Conservation (phyloP, 768 basidiomycete species). For the Phanerodontia chrysosporium region DNA sequence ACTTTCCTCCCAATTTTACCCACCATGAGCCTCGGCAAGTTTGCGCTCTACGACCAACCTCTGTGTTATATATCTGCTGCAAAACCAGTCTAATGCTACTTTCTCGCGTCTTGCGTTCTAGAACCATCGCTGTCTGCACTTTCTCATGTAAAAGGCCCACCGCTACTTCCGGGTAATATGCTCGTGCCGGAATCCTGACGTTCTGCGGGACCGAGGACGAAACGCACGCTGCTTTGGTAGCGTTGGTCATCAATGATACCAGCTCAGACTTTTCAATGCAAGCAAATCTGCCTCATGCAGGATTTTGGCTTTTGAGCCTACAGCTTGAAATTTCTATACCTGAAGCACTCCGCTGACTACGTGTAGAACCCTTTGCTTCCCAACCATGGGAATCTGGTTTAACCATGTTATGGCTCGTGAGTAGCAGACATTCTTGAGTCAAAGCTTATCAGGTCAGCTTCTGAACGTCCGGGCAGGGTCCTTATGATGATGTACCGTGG, state of each 20-base stretch:
- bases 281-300: not conserved
- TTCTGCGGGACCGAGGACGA: not conserved
- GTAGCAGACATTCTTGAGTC: no score
- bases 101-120: not conserved
- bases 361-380: no score
- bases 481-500: no score
- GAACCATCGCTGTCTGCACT: not conserved
- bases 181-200: not conserved
- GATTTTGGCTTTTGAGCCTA: not conserved
- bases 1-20: not conserved
- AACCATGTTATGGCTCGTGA: no score
- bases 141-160: not conserved
- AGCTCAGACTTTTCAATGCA: not conserved
- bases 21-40: not conserved
- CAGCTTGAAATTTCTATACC: no score
- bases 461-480: no score
- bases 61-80: no score
- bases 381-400: no score
- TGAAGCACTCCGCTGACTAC: no score
- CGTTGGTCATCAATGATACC: not conserved
- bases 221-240: not conserved
- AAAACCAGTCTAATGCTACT: no score
- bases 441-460: no score
- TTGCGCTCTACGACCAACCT: no score
- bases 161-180: not conserved